Percentiles rank a stretch among this genome's conserved stretches.
Evolutionary conservation across 2,329 filamentous ascomycete species (phyloP).

Genomic region (Botryotinia narcissicola): DNA sequence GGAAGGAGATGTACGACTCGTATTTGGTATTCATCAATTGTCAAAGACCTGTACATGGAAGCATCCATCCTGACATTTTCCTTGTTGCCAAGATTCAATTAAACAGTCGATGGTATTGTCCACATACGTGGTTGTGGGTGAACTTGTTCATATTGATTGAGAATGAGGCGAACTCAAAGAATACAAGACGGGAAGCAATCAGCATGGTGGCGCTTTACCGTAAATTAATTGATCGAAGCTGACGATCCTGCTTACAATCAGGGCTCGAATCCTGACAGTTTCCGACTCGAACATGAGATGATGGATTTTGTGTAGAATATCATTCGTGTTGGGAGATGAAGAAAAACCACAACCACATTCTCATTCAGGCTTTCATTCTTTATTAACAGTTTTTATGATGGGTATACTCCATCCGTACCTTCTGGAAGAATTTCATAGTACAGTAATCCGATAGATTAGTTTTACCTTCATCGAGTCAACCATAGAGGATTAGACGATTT

Average conservation of each 20-base stretch:
- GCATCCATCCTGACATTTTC: neutral
- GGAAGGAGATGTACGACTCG: conserved; percentile 1
- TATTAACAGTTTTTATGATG: neutral
- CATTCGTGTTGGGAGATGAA: neutral
- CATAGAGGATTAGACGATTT: neutral
- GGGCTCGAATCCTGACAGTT: neutral
- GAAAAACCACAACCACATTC: neutral
- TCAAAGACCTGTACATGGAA: neutral
- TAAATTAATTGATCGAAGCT: neutral
- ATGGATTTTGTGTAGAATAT: neutral
- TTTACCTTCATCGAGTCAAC: neutral
- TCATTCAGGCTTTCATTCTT: neutral
- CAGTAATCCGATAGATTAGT: neutral
- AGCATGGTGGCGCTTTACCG: neutral
- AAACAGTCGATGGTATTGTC: neutral
- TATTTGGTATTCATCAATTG: neutral
- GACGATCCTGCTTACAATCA: neutral
- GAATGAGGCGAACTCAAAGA: neutral
- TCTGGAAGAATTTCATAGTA: neutral
- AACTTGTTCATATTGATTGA: neutral
- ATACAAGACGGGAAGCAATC: neutral
- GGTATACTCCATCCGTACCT: neutral
- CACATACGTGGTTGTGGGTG: neutral
- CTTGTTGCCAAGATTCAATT: neutral
- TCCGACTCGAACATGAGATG: neutral